Base-by-base conservation (phyloP, 2,329 filamentous ascomycete genomes). In the Penicillium glabrum region DNA sequence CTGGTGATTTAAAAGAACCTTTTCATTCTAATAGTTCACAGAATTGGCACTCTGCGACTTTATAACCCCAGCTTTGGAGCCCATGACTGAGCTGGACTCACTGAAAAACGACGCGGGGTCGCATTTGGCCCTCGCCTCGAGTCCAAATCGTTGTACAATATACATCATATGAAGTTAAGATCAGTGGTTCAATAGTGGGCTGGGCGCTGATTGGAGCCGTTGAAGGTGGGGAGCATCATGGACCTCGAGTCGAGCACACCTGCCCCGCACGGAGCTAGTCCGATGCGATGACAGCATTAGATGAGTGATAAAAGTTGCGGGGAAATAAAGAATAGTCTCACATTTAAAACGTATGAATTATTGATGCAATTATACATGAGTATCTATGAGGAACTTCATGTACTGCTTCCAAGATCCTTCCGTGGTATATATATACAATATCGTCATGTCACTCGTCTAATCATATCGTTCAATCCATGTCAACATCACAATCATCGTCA, bases 401-500 rank as follows among this genome's bases (percentile, higher is more conserved):
- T n/a, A 29, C 27, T 14, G 5, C 13, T 33, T 33, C 5, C 31
- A 16, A 33, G 31, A 13, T 5, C 11, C 9, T 19, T 39, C n/a
- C 7, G 11, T 19, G 9, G 10, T 39, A 39, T 39, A 39, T 23
- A 23, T 23, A 23, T 5, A 13, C 16, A 41, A 14, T 14, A 23
- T 41, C 11, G 11, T 41, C 11, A 14, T 21, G 13, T 6, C 23
- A 39, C 10, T 41, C 35, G 21, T 24, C 23, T 49, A 14, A 13
- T 47, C n/a, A 53, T 39, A 45, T 54, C 3, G 13, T 16, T 53
- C 29, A 59, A 13, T 62, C 41, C 58, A 61, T 57, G 16, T 62
- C 48, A 23, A 55, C n/a, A 51, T 62, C 51, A 19, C 57, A 56
- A 11, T 62, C 56, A 9, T 63, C 65, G n/a, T 39, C 35, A 16